phyloP scores from a whole-genome alignment of 116 monocot genomes.

The Trichopus zeylanicus region DNA sequence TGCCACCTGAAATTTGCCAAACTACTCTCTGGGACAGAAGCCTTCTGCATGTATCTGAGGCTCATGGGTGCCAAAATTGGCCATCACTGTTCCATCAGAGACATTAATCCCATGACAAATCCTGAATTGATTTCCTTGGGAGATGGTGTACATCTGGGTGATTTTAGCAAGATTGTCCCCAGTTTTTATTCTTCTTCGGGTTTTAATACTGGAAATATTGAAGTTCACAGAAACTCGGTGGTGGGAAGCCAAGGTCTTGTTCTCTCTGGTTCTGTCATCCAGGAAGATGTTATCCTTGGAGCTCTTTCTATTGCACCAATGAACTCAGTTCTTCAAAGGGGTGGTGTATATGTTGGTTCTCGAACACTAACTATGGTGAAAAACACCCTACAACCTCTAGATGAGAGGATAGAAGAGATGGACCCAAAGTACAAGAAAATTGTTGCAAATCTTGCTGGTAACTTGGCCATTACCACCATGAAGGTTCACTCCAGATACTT shows the following conservation, averaged over 20 bases:
- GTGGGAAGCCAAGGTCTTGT: conserved; percentile 44
- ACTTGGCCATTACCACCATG: conserved; percentile 44
- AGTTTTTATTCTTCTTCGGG: conserved; percentile 25
- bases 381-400: conserved; percentile 22
- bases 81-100: conserved; percentile 38
- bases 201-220: conserved; percentile 10
- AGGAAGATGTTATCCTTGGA: conserved; percentile 43
- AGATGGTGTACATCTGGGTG: conserved; percentile 50
- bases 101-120: conserved; percentile 30
- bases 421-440: conserved; percentile 36
- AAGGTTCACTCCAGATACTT: conserved; percentile 47
- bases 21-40: conserved; percentile 45
- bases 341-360: conserved; percentile 41
- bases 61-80: conserved; percentile 40
- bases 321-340: conserved; percentile 23
- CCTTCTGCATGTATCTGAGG: conserved; percentile 42
- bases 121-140: conserved; percentile 28
- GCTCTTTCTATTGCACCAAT: conserved; percentile 43
- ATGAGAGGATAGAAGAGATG: conserved; percentile 55
- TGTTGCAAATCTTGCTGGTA: conserved; percentile 38
- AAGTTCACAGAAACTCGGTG: conserved; percentile 28
- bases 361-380: conserved; percentile 33
- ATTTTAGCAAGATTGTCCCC: conserved; percentile 40
- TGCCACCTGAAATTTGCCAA: conserved; percentile 42
- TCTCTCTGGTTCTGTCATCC: conserved; percentile 30